Percentiles rank a stretch among this genome's conserved stretches.
These are phyloP conservation scores for Beauveria bassiana DNA, from an alignment of 2,329 filamentous ascomycete species.

Conservation along the genomic window DNA sequence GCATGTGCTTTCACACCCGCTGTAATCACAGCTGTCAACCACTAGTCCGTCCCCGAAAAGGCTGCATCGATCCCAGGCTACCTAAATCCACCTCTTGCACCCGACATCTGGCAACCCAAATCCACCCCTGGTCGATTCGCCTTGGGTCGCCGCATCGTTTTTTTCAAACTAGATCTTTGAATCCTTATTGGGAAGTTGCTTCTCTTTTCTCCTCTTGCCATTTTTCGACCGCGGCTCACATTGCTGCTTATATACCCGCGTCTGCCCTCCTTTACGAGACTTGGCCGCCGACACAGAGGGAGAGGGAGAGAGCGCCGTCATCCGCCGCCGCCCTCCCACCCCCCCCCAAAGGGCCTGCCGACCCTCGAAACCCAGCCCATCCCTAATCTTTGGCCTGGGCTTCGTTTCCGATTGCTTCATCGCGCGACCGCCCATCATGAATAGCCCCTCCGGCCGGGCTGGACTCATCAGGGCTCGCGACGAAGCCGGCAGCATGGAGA, in stretches of 20 bases:
- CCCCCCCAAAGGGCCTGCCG: background rate
- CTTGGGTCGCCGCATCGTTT: constrained; percentile 7
- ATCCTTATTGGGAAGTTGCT: background rate
- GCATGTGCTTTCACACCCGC: background rate
- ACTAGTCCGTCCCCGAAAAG: background rate
- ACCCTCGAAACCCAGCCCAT: constrained; percentile 7
- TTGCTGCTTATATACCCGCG: too few species aligned
- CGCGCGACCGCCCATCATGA: constrained; percentile 23
- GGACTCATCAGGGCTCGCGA: constrained; percentile 48
- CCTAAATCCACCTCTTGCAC: background rate
- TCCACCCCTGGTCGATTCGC: constrained; percentile 6
- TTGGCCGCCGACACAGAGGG: background rate
- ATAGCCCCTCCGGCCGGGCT: constrained; percentile 44
- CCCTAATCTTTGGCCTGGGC: background rate
- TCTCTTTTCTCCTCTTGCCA: background rate
- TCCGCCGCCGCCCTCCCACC: background rate
- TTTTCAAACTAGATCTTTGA: background rate
- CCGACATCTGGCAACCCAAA: constrained; percentile 10
- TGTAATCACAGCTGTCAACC: background rate
- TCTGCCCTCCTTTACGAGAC: background rate
- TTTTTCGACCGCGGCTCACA: too few species aligned
- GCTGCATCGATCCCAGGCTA: background rate
- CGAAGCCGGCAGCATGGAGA: constrained; percentile 46
- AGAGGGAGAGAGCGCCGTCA: background rate
- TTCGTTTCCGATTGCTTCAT: constrained; percentile 5